Conservation (phyloP, 2,329 filamentous ascomycete species). For the Claviceps capensis region DNA sequence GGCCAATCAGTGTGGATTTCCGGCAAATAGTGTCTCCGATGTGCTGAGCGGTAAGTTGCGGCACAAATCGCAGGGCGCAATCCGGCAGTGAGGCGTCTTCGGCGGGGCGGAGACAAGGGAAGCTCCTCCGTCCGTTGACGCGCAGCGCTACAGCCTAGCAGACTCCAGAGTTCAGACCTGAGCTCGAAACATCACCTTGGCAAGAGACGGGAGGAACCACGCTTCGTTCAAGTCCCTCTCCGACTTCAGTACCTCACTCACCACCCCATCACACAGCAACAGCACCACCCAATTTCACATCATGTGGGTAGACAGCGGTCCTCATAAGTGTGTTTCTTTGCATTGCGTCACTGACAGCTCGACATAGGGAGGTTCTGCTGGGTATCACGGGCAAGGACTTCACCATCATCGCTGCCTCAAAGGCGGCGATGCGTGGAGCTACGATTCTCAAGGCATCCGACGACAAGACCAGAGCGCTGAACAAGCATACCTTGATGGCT, state of each 20-base stretch:
- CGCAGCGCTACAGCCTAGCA: slow-evolving; percentile 25
- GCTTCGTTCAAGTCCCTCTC: neutral
- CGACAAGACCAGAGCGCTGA: slow-evolving; percentile 89
- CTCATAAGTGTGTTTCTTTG: neutral
- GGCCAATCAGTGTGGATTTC: slow-evolving; percentile 12
- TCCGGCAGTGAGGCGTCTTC: neutral
- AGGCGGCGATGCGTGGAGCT: slow-evolving; percentile 94
- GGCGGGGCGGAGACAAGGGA: neutral
- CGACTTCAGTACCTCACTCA: slow-evolving; percentile 2
- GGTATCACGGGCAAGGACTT: slow-evolving; percentile 99
- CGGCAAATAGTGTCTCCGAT: slow-evolving; percentile 20
- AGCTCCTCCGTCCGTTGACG: slow-evolving; percentile 16
- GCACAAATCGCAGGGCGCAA: slow-evolving; percentile 15
- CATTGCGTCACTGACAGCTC: neutral
- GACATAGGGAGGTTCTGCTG: slow-evolving; percentile 80
- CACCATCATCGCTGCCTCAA: slow-evolving; percentile 91
- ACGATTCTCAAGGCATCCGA: slow-evolving; percentile 91
- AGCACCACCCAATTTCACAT: neutral
- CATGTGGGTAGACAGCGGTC: slow-evolving; percentile 5
- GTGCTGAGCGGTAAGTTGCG: slow-evolving; percentile 17
- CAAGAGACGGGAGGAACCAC: neutral
- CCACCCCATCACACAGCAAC: slow-evolving; percentile 1
- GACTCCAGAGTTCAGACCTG: neutral
- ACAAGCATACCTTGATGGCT: slow-evolving; percentile 88
- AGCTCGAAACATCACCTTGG: slow-evolving; percentile 1